Conservation (phyloP, 202 grass and related monocot species). For the Carex arenaria region DNA sequence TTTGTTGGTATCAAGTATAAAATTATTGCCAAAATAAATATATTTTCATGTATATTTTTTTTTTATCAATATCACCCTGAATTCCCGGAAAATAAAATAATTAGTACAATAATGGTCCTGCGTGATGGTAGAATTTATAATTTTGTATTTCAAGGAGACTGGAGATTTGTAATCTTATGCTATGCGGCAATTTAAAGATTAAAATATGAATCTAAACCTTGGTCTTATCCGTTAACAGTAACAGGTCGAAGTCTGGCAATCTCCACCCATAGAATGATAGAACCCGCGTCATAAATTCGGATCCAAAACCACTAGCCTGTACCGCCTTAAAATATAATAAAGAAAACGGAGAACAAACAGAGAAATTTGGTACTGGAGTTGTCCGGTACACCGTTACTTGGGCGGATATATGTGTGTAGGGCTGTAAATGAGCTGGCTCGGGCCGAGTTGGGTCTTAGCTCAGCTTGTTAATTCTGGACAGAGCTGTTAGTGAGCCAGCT, state of each 20-base stretch:
- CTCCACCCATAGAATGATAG: conserved; percentile 9
- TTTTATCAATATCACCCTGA: neutral
- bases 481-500: no score
- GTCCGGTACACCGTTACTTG: neutral
- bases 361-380: neutral
- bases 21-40: neutral
- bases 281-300: neutral
- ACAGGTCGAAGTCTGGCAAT: neutral
- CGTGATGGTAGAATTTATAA: neutral
- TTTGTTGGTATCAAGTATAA: neutral
- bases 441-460: no score
- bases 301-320: neutral
- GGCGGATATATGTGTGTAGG: no score
- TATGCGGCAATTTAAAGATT: neutral
- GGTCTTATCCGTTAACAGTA: neutral
- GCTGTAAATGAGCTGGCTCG: no score
- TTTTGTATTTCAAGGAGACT: neutral
- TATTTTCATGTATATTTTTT: neutral
- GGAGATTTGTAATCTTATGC: neutral
- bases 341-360: neutral
- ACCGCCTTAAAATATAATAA: neutral
- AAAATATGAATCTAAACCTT: neutral
- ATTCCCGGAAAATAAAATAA: neutral
- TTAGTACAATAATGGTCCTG: neutral
- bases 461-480: no score